These are phyloP conservation scores for Candida qinlingensis DNA, from an alignment of 805 yeast species.

Conservation along the genomic window DNA sequence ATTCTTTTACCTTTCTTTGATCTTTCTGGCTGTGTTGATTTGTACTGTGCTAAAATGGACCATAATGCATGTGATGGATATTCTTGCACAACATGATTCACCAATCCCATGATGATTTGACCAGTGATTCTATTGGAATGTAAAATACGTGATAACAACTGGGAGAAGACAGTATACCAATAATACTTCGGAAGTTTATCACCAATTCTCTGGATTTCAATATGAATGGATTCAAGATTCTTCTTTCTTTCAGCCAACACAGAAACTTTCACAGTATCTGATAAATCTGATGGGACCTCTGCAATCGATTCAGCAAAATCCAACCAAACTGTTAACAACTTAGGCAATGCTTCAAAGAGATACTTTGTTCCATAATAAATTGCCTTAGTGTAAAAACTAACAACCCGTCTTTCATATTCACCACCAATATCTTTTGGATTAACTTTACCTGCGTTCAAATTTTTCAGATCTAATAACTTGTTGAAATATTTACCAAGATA, in stretches of 20 bases:
- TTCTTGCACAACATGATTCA: conserved; percentile 48
- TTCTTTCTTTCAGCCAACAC: conserved; percentile 26
- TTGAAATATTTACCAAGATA: conserved; percentile 75
- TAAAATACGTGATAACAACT: conserved; percentile 71
- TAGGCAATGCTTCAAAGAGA: conserved; percentile 81
- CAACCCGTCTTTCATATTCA: conserved; percentile 47
- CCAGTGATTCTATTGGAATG: conserved; percentile 56
- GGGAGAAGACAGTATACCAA: conserved; percentile 86
- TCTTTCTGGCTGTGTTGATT: conserved; percentile 49
- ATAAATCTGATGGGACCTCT: conserved; percentile 17
- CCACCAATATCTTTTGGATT: conserved; percentile 36
- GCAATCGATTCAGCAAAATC: conserved; percentile 48
- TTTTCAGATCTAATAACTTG: conserved; percentile 67
- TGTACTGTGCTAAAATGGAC: conserved; percentile 67
- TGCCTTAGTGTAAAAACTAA: conserved; percentile 52
- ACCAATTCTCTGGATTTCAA: conserved; percentile 40
- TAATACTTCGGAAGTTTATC: conserved; percentile 44
- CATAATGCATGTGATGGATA: conserved; percentile 88
- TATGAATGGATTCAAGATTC: conserved; percentile 42
- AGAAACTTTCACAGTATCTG: conserved; percentile 11
- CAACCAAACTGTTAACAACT: conserved; percentile 86
- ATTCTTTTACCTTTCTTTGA: conserved; percentile 41
- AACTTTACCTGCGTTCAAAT: conserved; percentile 23
- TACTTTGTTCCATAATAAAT: conserved; percentile 58
- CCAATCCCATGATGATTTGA: conserved; percentile 49